Evolutionary conservation across 805 yeast genomes (phyloP).

Genomic region (Vanderwaltozyma verrucispora): DNA sequence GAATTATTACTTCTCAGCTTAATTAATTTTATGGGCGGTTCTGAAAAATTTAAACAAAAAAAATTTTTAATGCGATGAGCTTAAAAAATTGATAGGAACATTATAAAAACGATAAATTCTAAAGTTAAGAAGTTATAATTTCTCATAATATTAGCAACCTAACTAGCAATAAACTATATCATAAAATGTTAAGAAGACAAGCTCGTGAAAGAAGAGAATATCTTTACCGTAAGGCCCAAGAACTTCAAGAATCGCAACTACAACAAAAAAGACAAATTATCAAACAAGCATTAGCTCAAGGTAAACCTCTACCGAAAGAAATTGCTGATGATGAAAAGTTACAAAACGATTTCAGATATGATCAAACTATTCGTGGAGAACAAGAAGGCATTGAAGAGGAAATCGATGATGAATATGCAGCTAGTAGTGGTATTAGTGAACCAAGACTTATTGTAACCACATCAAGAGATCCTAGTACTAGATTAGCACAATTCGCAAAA

Average conservation of each 20-base stretch:
- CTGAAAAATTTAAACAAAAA: neutral
- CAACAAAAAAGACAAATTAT: conserved; percentile 81
- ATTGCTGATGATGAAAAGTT: conserved; percentile 76
- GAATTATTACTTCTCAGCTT: too few relatives aligned
- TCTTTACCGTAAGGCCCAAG: conserved; percentile 77
- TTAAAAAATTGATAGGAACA: too few relatives aligned
- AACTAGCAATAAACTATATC: too few relatives aligned
- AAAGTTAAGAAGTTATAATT: too few relatives aligned
- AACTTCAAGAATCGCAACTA: conserved; percentile 77
- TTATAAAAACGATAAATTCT: too few relatives aligned
- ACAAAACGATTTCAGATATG: conserved; percentile 76
- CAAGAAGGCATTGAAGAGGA: conserved; percentile 26
- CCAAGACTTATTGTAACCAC: conserved; percentile 92
- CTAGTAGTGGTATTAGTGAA: conserved; percentile 76
- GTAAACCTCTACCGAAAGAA: conserved; percentile 84
- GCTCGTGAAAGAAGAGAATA: conserved; percentile 96
- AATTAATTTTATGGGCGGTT: too few relatives aligned
- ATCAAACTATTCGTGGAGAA: conserved; percentile 54
- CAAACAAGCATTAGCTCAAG: conserved; percentile 81
- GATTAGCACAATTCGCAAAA: conserved; percentile 83
- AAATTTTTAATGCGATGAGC: neutral
- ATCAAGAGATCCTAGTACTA: conserved; percentile 79
- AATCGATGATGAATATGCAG: conserved; percentile 88
- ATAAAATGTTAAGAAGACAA: conserved; percentile 66
- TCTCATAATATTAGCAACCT: too few relatives aligned